Conservation (phyloP, 2,329 filamentous ascomycete species). For the Cytospora chrysosperma region DNA sequence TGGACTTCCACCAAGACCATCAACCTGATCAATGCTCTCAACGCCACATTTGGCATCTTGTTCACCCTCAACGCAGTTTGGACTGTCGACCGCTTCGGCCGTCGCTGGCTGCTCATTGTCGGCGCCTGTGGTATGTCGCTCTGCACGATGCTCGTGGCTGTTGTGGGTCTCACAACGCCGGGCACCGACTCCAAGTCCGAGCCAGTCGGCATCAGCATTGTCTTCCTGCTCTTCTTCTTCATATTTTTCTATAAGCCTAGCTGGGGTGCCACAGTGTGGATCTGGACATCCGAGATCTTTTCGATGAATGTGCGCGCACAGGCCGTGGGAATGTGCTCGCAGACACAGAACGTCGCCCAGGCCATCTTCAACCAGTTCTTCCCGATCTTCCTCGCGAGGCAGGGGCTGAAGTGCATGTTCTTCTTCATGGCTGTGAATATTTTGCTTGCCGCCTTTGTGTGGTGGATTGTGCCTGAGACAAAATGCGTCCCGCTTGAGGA, state of each 20-base stretch:
- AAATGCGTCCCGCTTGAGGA: constrained; percentile 51
- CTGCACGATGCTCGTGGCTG: constrained; percentile 67
- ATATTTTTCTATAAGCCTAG: constrained; percentile 65
- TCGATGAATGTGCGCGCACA: constrained; percentile 69
- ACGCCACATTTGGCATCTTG: constrained; percentile 69
- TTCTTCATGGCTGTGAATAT: constrained; percentile 45
- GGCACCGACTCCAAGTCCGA: constrained; percentile 51
- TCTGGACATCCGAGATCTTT: constrained; percentile 66
- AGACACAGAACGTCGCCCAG: constrained; percentile 62
- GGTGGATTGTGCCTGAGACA: constrained; percentile 47
- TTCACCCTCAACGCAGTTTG: constrained; percentile 73
- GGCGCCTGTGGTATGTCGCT: constrained; percentile 67
- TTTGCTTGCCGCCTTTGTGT: constrained; percentile 45
- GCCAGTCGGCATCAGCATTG: constrained; percentile 61
- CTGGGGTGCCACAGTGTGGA: constrained; percentile 67
- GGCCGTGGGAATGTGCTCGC: constrained; percentile 63
- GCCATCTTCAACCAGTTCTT: constrained; percentile 64
- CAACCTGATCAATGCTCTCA: constrained; percentile 71
- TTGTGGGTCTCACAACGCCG: constrained; percentile 47
- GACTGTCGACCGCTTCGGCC: constrained; percentile 70
- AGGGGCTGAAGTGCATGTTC: constrained; percentile 42
- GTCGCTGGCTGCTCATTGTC: constrained; percentile 67
- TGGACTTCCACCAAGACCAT: constrained; percentile 60
- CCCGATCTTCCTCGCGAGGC: constrained; percentile 59
- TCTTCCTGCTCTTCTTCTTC: constrained; percentile 63